Evolutionary conservation across 2,329 filamentous ascomycete species (phyloP).

Genomic region (Ophiostoma ips): DNA sequence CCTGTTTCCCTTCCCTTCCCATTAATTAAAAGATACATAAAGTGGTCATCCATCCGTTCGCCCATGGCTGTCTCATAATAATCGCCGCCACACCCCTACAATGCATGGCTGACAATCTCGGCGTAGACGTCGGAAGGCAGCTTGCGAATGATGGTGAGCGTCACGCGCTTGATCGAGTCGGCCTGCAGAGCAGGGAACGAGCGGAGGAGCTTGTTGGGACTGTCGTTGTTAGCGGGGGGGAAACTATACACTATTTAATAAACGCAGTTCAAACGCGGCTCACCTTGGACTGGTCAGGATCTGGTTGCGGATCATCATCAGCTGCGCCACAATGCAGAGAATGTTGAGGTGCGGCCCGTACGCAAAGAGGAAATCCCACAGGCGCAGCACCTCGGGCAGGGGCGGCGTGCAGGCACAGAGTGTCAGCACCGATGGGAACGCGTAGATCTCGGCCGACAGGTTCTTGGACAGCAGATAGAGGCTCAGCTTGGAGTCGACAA

Average conservation of each 20-base stretch:
- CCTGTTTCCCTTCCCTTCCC: background rate
- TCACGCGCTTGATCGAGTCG: constrained; percentile 69
- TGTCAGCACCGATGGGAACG: constrained; percentile 88
- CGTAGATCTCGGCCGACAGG: constrained; percentile 87
- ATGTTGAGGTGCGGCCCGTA: constrained; percentile 94
- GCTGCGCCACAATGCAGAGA: constrained; percentile 87
- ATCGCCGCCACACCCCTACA: constrained; percentile 40
- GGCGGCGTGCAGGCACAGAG: constrained; percentile 93
- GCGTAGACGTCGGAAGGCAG: constrained; percentile 84
- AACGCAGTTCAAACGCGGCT: constrained; percentile 16
- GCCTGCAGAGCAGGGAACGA: constrained; percentile 76
- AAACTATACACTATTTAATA: background rate
- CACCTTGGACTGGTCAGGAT: constrained; percentile 77
- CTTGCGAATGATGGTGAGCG: constrained; percentile 74
- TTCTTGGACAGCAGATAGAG: constrained; percentile 73
- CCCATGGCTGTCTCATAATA: too few species aligned
- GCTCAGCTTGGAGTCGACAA: constrained; percentile 81
- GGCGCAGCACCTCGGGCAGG: constrained; percentile 74
- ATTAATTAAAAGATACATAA: background rate
- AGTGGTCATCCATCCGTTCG: too few species aligned
- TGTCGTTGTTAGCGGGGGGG: constrained; percentile 24
- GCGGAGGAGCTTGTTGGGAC: constrained; percentile 82
- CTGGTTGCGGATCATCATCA: constrained; percentile 75
- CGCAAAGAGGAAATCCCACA: constrained; percentile 96
- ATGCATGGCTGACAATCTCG: constrained; percentile 78